A percentile compares a stretch with the other conserved stretches of the same genome.
These are phyloP conservation scores for Suillus decipiens DNA, from an alignment of 768 basidiomycete species.

Conservation along the genomic window DNA sequence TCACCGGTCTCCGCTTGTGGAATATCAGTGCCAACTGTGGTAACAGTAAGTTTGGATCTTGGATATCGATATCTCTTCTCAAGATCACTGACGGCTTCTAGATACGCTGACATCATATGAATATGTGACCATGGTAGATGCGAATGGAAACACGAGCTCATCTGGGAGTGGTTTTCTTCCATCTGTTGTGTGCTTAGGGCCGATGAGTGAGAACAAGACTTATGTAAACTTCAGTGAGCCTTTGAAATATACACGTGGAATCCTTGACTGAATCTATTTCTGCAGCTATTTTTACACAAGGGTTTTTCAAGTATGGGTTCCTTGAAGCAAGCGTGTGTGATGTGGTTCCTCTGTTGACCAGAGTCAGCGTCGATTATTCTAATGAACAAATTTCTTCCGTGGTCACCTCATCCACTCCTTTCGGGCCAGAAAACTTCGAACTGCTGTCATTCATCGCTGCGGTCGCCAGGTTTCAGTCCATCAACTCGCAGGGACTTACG, in stretches of 20 bases:
- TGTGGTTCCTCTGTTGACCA: constrained; percentile 14
- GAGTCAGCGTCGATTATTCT: constrained; percentile 10
- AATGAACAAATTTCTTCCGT: neutral
- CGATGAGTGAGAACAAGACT: neutral
- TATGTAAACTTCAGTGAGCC: constrained; percentile 8
- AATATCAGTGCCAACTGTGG: constrained; percentile 8
- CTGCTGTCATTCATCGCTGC: constrained; percentile 17
- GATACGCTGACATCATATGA: neutral
- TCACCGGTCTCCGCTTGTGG: constrained; percentile 4
- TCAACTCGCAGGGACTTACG: constrained; percentile 16
- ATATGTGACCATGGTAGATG: constrained; percentile 11
- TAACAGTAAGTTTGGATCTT: neutral
- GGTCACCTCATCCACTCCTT: neutral
- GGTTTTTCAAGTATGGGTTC: constrained; percentile 10
- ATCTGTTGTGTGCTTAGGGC: constrained; percentile 15
- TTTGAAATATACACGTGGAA: neutral
- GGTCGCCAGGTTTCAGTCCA: constrained; percentile 11
- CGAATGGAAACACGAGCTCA: neutral
- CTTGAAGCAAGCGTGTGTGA: constrained; percentile 13
- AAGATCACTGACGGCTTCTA: neutral
- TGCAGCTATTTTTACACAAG: constrained; percentile 11
- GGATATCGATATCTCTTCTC: neutral
- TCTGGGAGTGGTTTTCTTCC: constrained; percentile 12
- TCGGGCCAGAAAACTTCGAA: constrained; percentile 3
- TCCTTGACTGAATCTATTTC: neutral